Conservation (phyloP, 805 yeast genomes). For the Saccharomycopsis microspora region DNA sequence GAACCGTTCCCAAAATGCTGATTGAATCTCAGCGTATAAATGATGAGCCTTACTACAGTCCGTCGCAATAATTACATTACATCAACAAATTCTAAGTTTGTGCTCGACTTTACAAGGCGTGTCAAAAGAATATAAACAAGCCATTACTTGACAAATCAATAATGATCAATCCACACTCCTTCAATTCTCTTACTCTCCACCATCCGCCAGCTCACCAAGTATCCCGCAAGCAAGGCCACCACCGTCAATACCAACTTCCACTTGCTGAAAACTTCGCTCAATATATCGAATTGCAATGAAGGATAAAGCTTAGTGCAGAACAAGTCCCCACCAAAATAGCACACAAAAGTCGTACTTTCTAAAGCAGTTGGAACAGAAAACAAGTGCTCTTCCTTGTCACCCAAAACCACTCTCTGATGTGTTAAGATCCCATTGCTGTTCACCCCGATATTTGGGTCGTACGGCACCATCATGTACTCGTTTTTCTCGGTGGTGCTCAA, state of each 20-base stretch:
- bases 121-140: too few species aligned
- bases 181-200: slow-evolving; percentile 43
- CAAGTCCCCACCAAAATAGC: slow-evolving; percentile 55
- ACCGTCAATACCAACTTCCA: slow-evolving; percentile 52
- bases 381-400: slow-evolving; percentile 21
- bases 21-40: too few species aligned
- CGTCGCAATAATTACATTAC: too few species aligned
- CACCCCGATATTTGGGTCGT: slow-evolving; percentile 45
- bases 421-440: slow-evolving; percentile 39
- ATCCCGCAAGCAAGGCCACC: slow-evolving; percentile 33
- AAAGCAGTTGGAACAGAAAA: slow-evolving; percentile 49
- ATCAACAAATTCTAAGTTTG: too few species aligned
- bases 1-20: too few species aligned
- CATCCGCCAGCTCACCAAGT: slow-evolving; percentile 43
- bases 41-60: too few species aligned
- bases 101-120: too few species aligned
- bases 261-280: slow-evolving; percentile 59
- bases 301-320: slow-evolving; percentile 76
- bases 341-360: slow-evolving; percentile 72
- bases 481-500: slow-evolving; percentile 39
- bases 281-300: slow-evolving; percentile 70
- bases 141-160: background rate
- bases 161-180: slow-evolving; percentile 32
- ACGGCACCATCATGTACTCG: slow-evolving; percentile 51
- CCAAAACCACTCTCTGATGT: slow-evolving; percentile 36